Conservation (phyloP, 2,329 filamentous ascomycete genomes). For the Neonectria neomacrospora region DNA sequence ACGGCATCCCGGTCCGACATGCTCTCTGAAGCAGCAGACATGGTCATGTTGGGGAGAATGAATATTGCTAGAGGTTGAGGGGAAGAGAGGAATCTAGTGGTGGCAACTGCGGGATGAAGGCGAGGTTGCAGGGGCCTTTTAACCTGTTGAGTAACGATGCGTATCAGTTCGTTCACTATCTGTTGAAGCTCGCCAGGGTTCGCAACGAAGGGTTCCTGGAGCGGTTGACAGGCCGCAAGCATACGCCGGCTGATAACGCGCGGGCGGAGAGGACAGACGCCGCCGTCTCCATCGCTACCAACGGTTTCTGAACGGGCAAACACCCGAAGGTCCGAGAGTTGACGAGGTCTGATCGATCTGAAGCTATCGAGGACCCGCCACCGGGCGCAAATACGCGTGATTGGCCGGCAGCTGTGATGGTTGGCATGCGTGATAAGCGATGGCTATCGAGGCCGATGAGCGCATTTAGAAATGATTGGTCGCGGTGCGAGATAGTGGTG, state of each 20-base stretch:
- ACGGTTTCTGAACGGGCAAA: not conserved
- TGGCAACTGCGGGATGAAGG: not conserved
- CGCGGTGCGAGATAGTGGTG: constrained; percentile 2
- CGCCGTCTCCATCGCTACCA: not conserved
- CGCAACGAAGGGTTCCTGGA: not conserved
- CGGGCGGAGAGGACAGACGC: not conserved
- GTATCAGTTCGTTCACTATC: not conserved
- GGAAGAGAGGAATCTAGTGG: not conserved
- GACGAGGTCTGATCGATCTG: not conserved
- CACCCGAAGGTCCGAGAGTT: not conserved
- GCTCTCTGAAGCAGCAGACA: not conserved
- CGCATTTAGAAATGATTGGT: constrained; percentile 15
- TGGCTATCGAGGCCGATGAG: constrained; percentile 2
- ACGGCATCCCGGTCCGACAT: constrained; percentile 29
- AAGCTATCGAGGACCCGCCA: not conserved
- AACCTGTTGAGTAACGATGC: not conserved
- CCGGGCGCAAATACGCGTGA: not conserved
- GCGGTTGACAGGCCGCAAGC: not conserved
- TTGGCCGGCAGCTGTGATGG: not conserved
- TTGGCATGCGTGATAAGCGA: constrained; percentile 11
- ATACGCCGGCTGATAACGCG: constrained; percentile 2
- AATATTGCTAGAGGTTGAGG: not conserved
- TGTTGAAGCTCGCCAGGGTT: not conserved
- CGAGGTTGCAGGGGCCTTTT: constrained; percentile 1
- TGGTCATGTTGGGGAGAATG: not conserved